These are phyloP conservation scores for Dictyostelium capitatum DNA, from an alignment of 78 protist species.

Conservation along the genomic window DNA sequence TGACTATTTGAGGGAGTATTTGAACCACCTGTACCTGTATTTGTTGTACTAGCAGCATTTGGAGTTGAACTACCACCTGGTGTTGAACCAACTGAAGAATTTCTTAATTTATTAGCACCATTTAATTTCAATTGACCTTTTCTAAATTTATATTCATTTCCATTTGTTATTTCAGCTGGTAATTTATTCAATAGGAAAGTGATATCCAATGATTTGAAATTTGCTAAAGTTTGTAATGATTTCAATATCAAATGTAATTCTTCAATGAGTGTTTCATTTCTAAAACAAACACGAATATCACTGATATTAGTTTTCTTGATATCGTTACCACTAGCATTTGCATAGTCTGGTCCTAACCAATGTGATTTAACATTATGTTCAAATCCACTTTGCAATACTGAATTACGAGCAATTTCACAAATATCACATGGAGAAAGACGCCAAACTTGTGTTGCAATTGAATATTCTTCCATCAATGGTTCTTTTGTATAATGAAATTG, in stretches of 20 bases:
- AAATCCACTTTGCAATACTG: slow-evolving; percentile 94
- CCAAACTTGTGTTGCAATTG: slow-evolving; percentile 95
- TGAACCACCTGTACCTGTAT: neutral
- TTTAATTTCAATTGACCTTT: slow-evolving; percentile 13
- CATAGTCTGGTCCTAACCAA: slow-evolving; percentile 91
- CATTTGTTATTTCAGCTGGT: slow-evolving; percentile 34
- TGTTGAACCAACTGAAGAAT: slow-evolving; percentile 10
- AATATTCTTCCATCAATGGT: slow-evolving; percentile 99
- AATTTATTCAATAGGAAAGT: slow-evolving; percentile 25
- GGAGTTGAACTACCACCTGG: neutral
- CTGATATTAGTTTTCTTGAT: slow-evolving; percentile 90
- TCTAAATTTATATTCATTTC: slow-evolving; percentile 17
- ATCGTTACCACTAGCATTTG: slow-evolving; percentile 37
- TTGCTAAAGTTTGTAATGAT: slow-evolving; percentile 43
- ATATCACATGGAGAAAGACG: slow-evolving; percentile 93
- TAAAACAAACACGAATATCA: slow-evolving; percentile 89
- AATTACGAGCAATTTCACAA: slow-evolving; percentile 97
- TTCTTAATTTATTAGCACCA: slow-evolving; percentile 16
- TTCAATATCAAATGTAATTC: slow-evolving; percentile 82
- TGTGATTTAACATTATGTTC: slow-evolving; percentile 83
- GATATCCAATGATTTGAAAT: slow-evolving; percentile 40
- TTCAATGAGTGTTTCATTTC: slow-evolving; percentile 87
- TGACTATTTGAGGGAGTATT: neutral
- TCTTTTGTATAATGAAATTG: slow-evolving; percentile 97
- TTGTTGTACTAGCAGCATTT: neutral